Conservation (phyloP, 2,329 filamentous ascomycete genomes). For the Hypoxylon sp. region DNA sequence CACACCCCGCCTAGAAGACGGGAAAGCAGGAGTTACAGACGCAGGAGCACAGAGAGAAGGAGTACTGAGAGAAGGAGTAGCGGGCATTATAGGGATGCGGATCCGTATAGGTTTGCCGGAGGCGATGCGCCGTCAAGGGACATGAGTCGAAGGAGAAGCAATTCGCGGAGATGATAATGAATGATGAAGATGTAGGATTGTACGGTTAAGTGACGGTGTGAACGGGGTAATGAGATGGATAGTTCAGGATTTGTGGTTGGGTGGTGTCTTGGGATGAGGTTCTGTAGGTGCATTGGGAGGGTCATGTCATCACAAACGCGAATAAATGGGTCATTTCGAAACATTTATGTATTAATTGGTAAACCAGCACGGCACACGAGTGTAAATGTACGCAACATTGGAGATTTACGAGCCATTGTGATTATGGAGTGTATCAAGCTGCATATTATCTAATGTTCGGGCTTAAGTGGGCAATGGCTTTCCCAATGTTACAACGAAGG, state of each 20-base stretch:
- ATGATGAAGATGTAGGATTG: background rate
- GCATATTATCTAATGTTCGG: background rate
- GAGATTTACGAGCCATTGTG: background rate
- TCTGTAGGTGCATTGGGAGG: slow-evolving; percentile 1
- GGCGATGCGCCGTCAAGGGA: slow-evolving; percentile 51
- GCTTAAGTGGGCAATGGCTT: background rate
- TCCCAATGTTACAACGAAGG: background rate
- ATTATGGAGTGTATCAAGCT: background rate
- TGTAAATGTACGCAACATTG: slow-evolving; percentile 4
- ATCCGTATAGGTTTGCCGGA: slow-evolving; percentile 52
- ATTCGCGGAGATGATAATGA: slow-evolving; percentile 49
- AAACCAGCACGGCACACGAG: slow-evolving; percentile 22
- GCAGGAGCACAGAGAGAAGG: slow-evolving; percentile 47
- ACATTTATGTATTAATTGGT: slow-evolving; percentile 5
- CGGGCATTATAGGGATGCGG: slow-evolving; percentile 51
- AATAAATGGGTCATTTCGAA: slow-evolving; percentile 16
- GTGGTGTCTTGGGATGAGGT: background rate
- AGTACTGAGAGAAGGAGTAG: slow-evolving; percentile 49
- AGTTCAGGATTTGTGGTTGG: background rate
- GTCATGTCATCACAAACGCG: background rate
- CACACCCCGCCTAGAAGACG: slow-evolving; percentile 50
- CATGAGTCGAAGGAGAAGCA: slow-evolving; percentile 52
- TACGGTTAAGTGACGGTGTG: background rate
- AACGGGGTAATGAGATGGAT: background rate
- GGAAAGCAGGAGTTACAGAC: slow-evolving; percentile 46